These are phyloP conservation scores for Cucurbita moschata DNA, from an alignment of 306 rosid genomes.

Conservation along the genomic window DNA sequence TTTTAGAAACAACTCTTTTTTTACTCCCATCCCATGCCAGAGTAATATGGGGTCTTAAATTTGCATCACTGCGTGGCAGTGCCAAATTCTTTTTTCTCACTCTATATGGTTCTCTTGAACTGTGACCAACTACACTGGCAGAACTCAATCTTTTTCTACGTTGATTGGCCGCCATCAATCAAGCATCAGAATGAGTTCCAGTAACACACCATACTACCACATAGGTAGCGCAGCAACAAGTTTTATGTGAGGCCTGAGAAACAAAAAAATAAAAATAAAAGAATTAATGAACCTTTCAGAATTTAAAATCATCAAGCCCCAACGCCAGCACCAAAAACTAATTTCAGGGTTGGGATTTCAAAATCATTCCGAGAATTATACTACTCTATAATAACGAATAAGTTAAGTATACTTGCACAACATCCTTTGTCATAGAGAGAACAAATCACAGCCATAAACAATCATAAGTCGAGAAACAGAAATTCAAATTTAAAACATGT, in stretches of 20 bases:
- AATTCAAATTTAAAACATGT: not conserved
- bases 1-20: slow-evolving; percentile 67
- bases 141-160: slow-evolving; percentile 66
- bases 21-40: slow-evolving; percentile 74
- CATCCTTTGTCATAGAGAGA: not conserved
- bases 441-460: not conserved
- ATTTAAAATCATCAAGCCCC: not conserved
- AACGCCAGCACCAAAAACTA: not conserved
- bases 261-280: too few relatives aligned
- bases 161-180: slow-evolving; percentile 83
- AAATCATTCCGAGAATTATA: not conserved
- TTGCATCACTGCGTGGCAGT: slow-evolving; percentile 32
- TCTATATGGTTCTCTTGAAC: slow-evolving; percentile 51
- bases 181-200: not conserved
- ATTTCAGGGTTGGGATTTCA: not conserved
- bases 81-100: slow-evolving; percentile 43
- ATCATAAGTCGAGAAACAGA: not conserved
- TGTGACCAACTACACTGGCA: slow-evolving; percentile 32
- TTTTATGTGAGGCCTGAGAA: not conserved
- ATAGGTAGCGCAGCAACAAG: not conserved
- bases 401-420: not conserved
- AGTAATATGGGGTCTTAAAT: slow-evolving; percentile 49
- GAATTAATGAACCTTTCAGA: not conserved
- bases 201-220: not conserved
- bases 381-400: not conserved